phyloP scores from a whole-genome alignment of 805 yeast genomes.

The Candida montana region DNA sequence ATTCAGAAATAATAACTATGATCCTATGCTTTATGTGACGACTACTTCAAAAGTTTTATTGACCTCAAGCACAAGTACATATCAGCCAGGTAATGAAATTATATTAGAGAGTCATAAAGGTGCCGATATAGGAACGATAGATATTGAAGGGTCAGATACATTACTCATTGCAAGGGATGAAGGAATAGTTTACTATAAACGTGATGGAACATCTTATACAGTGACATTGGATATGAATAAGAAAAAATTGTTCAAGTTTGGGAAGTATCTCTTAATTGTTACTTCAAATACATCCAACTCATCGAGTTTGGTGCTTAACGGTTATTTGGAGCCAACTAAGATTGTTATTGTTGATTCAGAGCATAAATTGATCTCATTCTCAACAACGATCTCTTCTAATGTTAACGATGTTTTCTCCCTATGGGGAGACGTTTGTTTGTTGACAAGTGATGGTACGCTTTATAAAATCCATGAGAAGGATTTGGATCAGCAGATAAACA shows the following conservation, averaged over 20 bases:
- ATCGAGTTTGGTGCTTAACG: slow-evolving; percentile 28
- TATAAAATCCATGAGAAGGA: slow-evolving; percentile 64
- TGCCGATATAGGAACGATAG: slow-evolving; percentile 40
- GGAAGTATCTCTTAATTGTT: slow-evolving; percentile 54
- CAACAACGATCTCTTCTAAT: slow-evolving; percentile 59
- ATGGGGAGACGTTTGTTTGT: slow-evolving; percentile 53
- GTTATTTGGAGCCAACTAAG: slow-evolving; percentile 41
- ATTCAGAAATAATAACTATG: slow-evolving; percentile 34
- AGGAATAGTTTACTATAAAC: slow-evolving; percentile 58
- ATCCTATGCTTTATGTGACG: slow-evolving; percentile 57
- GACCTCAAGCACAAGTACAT: slow-evolving; percentile 72
- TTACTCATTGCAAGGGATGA: slow-evolving; percentile 62
- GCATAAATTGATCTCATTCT: slow-evolving; percentile 67
- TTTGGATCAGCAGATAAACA: slow-evolving; percentile 60
- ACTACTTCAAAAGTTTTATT: slow-evolving; percentile 70
- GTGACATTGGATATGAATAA: slow-evolving; percentile 55
- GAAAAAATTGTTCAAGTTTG: slow-evolving; percentile 43
- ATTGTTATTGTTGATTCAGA: slow-evolving; percentile 62
- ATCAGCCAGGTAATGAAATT: slow-evolving; percentile 56
- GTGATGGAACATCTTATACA: slow-evolving; percentile 46
- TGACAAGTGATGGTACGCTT: slow-evolving; percentile 73
- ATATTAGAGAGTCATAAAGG: slow-evolving; percentile 42
- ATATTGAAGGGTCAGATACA: slow-evolving; percentile 35
- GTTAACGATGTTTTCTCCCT: slow-evolving; percentile 53
- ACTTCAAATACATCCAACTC: slow-evolving; percentile 39